These are phyloP conservation scores for Candida krabiensis DNA, from an alignment of 805 yeast species.

Conservation along the genomic window DNA sequence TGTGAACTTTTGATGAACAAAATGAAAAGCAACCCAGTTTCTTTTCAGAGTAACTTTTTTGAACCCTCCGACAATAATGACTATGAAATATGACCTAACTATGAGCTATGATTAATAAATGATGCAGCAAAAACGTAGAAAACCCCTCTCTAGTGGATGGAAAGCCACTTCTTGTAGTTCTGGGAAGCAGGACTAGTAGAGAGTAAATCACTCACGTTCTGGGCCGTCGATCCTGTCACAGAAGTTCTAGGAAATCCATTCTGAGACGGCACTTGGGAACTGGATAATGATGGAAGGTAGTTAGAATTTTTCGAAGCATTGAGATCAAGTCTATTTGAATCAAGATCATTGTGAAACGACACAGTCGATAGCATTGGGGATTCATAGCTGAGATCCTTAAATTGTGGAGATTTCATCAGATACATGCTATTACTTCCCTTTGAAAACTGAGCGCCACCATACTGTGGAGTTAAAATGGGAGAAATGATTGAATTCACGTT, in stretches of 20 bases:
- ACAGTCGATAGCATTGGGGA: slow-evolving; percentile 30
- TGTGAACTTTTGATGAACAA: no score
- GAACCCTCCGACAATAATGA: not conserved
- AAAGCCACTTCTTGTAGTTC: slow-evolving; percentile 33
- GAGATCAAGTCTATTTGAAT: slow-evolving; percentile 31
- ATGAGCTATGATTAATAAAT: not conserved
- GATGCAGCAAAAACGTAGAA: slow-evolving; percentile 1
- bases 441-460: slow-evolving; percentile 4
- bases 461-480: slow-evolving; percentile 32
- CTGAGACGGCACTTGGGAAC: not conserved
- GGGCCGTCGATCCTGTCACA: slow-evolving; percentile 13
- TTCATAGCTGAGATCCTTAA: slow-evolving; percentile 29
- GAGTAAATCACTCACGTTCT: slow-evolving; percentile 29
- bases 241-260: slow-evolving; percentile 7
- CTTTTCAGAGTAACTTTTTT: no score
- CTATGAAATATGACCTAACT: slow-evolving; percentile 1
- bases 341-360: slow-evolving; percentile 25
- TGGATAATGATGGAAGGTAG: not conserved
- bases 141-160: slow-evolving; percentile 21
- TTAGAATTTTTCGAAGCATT: slow-evolving; percentile 14
- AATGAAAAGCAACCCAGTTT: slow-evolving; percentile 1
- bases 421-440: not conserved
- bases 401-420: slow-evolving; percentile 24
- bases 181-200: slow-evolving; percentile 30
- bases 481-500: slow-evolving; percentile 22